Conservation (phyloP, 225 moss, liverwort and hornwort genomes). For the Pleurozium schreberi region DNA sequence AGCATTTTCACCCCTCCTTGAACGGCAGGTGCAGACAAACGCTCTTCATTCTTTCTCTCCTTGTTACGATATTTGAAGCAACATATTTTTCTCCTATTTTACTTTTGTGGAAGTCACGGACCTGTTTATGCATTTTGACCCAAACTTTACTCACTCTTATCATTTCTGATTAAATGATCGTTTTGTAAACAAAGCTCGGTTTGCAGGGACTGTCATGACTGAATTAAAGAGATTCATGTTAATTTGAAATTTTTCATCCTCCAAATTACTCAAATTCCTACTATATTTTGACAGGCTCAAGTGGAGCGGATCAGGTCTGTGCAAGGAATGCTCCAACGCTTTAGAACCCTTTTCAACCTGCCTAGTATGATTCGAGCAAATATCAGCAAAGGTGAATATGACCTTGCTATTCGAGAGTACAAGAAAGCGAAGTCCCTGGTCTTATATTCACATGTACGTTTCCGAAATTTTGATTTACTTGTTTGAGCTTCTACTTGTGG, state of each 20-base stretch:
- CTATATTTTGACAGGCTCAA: conserved; percentile 56
- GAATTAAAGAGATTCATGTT: not conserved
- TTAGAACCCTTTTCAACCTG: conserved; percentile 88
- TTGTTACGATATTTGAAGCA: not conserved
- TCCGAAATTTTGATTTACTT: not conserved
- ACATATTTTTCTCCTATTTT: not conserved
- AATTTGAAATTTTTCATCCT: not conserved
- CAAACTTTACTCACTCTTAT: not conserved
- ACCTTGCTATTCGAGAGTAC: conserved; percentile 92
- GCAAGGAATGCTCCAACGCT: conserved; percentile 98
- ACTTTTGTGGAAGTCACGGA: not conserved
- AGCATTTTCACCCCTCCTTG: conserved; percentile 88
- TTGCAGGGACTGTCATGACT: not conserved
- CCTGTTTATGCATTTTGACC: not conserved
- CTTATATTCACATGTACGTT: conserved; percentile 75
- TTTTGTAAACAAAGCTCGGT: not conserved
- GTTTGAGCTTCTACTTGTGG: not conserved
- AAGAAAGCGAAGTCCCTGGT: conserved; percentile 96
- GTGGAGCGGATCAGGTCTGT: conserved; percentile 96
- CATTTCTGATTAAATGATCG: not conserved
- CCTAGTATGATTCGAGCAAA: conserved; percentile 91
- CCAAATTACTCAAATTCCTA: not conserved
- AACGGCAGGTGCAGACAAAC: conserved; percentile 56
- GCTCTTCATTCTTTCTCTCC: not conserved
- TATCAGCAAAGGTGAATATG: conserved; percentile 91